A percentile compares a stretch with the other conserved stretches of the same genome.
Evolutionary conservation across 768 basidiomycete species (phyloP).

Genomic region (Symmetrospora coprosmae): DNA sequence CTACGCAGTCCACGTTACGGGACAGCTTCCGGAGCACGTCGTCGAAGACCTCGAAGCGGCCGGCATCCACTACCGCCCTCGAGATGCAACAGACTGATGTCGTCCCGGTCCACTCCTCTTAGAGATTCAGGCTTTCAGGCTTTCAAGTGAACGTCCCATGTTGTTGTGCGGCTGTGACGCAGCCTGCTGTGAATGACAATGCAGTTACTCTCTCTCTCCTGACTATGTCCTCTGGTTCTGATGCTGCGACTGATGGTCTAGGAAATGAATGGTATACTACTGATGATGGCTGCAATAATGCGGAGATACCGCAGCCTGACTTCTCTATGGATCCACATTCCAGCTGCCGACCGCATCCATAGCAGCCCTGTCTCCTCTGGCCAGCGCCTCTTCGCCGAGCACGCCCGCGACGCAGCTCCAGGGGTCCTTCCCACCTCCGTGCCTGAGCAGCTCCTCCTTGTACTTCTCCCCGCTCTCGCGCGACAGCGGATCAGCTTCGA

Average conservation of each 20-base stretch:
- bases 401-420: constrained; percentile 78
- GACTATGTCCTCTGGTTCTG: no score
- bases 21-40: constrained; percentile 28
- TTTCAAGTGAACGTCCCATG: no score
- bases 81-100: constrained; percentile 5
- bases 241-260: no score
- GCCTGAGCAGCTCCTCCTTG: constrained; percentile 57
- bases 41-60: constrained; percentile 63
- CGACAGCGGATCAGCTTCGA: constrained; percentile 52
- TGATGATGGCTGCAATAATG: no score
- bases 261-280: no score
- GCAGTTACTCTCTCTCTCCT: background rate
- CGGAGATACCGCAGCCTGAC: background rate
- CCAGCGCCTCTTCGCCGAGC: constrained; percentile 52
- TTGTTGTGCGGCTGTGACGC: no score
- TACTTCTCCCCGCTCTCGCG: constrained; percentile 67
- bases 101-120: no score
- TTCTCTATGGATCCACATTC: constrained; percentile 49
- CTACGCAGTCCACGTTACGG: constrained; percentile 63
- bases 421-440: constrained; percentile 80
- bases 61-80: constrained; percentile 57
- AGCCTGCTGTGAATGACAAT: no score
- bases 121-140: no score
- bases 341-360: constrained; percentile 85
- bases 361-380: constrained; percentile 57